phyloP scores from a whole-genome alignment of 2,329 filamentous ascomycete genomes.

The Pseudocercospora cruenta region DNA sequence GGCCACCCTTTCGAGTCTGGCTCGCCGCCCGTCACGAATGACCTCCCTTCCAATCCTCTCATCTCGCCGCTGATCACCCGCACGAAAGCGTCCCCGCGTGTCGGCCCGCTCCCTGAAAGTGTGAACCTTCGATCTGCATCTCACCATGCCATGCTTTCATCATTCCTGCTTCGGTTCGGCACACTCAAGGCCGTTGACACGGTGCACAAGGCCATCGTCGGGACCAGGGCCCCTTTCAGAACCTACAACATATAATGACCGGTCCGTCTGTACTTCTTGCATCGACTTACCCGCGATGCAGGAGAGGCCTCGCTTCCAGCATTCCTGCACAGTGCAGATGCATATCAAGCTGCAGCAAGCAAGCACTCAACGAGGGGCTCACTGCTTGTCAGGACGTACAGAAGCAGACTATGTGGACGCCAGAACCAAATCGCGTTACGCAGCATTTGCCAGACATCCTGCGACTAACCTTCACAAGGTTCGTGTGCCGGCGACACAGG shows the following conservation, averaged over 20 bases:
- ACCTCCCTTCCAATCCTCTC: not conserved
- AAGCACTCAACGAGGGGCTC: constrained; percentile 6
- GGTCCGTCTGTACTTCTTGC: not conserved
- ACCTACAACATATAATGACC: not conserved
- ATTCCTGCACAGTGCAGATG: not conserved
- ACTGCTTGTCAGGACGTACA: not conserved
- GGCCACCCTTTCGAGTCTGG: not conserved
- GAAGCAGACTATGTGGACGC: not conserved
- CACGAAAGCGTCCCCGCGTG: not conserved
- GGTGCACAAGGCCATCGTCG: not conserved
- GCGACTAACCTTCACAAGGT: constrained; percentile 17
- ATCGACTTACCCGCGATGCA: not conserved
- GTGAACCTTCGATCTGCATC: constrained; percentile 1
- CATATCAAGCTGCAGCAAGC: constrained; percentile 7
- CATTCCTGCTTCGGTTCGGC: not conserved
- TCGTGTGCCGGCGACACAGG: constrained; percentile 16
- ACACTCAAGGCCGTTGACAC: not conserved
- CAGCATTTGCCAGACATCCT: constrained; percentile 15
- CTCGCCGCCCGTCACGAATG: not conserved
- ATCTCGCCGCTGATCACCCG: constrained; percentile 3
- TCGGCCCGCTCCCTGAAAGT: constrained; percentile 7
- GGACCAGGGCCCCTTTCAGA: not conserved
- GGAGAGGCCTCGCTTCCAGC: not conserved
- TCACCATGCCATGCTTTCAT: constrained; percentile 1
- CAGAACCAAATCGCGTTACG: constrained; percentile 9